Conservation (phyloP, 169 alveolate species). For the Cryptosporidium ubiquitum region DNA sequence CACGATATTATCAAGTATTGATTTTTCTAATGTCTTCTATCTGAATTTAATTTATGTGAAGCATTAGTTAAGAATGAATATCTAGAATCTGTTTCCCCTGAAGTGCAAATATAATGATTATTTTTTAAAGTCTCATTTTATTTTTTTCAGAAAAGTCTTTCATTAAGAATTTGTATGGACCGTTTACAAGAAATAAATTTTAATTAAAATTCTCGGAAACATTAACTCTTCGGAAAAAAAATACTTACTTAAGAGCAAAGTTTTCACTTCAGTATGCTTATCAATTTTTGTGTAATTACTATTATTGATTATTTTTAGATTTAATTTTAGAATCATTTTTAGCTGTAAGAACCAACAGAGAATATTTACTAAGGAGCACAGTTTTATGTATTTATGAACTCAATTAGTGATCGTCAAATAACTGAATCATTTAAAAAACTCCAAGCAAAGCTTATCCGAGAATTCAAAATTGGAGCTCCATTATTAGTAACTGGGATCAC, state of each 20-base stretch:
- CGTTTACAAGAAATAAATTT: not conserved
- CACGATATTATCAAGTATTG: not conserved
- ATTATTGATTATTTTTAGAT: too few species aligned
- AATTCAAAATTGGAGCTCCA: slow-evolving; percentile 12
- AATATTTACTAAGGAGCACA: not conserved
- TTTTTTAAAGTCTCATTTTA: not conserved
- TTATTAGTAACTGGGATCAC: slow-evolving; percentile 5
- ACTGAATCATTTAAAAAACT: not conserved
- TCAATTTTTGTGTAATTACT: too few species aligned
- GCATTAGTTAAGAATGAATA: not conserved
- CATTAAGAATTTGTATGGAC: not conserved
- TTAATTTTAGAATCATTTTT: too few species aligned
- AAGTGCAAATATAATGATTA: not conserved
- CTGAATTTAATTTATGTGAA: not conserved
- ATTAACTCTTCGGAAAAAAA: too few species aligned
- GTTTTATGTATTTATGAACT: not conserved
- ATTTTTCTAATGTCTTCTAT: not conserved
- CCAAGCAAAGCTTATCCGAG: not conserved
- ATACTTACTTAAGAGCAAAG: too few species aligned
- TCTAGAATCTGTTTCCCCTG: not conserved
- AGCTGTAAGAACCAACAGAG: too few species aligned
- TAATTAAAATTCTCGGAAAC: not conserved
- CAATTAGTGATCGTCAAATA: not conserved
- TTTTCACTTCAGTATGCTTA: too few species aligned
- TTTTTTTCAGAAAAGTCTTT: not conserved